A percentile compares a stretch with the other conserved stretches of the same genome.
Evolutionary conservation across 2,329 filamentous ascomycete genomes (phyloP).

Genomic region (Didymella pomorum): DNA sequence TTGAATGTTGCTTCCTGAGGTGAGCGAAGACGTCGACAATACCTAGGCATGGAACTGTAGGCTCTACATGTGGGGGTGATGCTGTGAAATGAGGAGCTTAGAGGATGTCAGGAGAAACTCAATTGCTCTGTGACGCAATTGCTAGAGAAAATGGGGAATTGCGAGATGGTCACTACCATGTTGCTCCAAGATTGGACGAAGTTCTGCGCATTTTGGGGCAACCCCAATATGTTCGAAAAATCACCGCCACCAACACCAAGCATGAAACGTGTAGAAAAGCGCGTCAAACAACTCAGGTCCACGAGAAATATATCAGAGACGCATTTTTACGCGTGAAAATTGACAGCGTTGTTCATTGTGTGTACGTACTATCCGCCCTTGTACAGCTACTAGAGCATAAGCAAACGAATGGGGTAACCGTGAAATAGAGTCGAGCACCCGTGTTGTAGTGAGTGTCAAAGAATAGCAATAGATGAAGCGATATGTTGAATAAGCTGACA

Average conservation of each 20-base stretch:
- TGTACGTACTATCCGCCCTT: no score
- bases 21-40: no score
- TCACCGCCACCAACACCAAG: neutral
- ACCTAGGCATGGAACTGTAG: no score
- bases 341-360: neutral
- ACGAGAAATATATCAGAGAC: neutral
- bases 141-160: no score
- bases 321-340: neutral
- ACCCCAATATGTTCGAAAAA: neutral
- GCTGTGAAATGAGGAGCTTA: no score
- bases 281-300: neutral
- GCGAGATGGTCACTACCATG: no score
- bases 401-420: neutral
- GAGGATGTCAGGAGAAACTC: no score
- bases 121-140: no score
- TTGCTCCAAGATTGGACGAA: no score
- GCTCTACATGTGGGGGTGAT: no score
- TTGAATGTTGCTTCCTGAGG: neutral
- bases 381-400: neutral
- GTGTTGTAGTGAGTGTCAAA: neutral
- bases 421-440: neutral
- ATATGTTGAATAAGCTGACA: constrained; percentile 6
- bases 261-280: neutral
- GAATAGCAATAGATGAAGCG: neutral
- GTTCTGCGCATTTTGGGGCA: no score